Base-by-base conservation (phyloP, 768 basidiomycete species). In the Pisolithus marmoratus region DNA sequence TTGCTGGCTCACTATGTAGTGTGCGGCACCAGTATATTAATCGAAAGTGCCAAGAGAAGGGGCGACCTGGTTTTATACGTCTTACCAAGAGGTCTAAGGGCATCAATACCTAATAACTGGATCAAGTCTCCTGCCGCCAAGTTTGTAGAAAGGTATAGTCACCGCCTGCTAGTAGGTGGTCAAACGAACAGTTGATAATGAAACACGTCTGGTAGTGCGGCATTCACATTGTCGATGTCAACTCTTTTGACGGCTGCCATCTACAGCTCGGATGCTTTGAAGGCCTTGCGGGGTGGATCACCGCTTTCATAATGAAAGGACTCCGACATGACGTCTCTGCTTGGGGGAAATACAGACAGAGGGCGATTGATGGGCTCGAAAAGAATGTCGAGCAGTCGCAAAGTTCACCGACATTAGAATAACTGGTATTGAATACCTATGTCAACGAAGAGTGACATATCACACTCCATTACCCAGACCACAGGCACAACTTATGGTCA, bases 51-150 rank as follows among this genome's bases (percentile, higher is more conserved):
- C 2, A 71, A 73, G 50, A 70, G 89, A 55, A 71, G 89, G 48
- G 86, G 87, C 5, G 89, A 91, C 68, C 87, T 91, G 71, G 83
- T 87, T 0, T 63, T 90, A 27, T 90, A 90, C 59, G 88, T 90
- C 48, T 70, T 90, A 5, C 87, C 89, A 3, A 73, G 79, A 50
- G 88, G 87, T 12, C 55, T 90, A 27, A 72, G 84, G 41, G 74
- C 87, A 0, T 80, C 74, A 48, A 62, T 90, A n/a, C 78, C 86
- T 1, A 69, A 78, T 53, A 60, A 59, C 5, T 83, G 81, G 78
- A 27, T 23, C 20, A 27, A 44, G 15, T 17, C 26, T 8, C 24
- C 43, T 14, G 43, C 17, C 24, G 24, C 26, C 24, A 19, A 17
- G 11, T 9, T 27, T 22, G 43, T 44, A 23, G 43, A 44, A 44